Evolutionary conservation across 1,139 yeast species (phyloP), one percentile per base, ranked within the genome.

Genomic region (Hyphopichia buzzinii): DNA sequence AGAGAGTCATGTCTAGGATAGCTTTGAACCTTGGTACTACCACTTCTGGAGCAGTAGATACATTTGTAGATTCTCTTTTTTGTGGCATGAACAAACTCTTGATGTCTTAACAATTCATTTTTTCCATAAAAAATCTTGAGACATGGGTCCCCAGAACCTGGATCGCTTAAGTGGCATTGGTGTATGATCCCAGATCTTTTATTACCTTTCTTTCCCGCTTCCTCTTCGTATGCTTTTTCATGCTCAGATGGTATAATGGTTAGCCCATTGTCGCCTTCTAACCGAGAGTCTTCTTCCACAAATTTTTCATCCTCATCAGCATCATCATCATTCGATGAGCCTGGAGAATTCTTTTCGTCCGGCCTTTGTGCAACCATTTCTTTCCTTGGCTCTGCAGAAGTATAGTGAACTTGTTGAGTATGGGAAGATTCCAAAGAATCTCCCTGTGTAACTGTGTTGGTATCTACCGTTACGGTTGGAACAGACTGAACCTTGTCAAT

Each of bases 11-110:
- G 74, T 15, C 75, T 54, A 1, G 76, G 75, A 43, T 71, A 71
- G 44, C 72, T 63, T 44, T 67, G 74, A 1, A 67, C 63, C 41
- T 60, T 64, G n/a, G 58, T 49, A 14, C 21, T 24, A 4, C 68
- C 67, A 38, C 50, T 56, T 28, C 58, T 48, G n/a, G 64, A 50
- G 46, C 77, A 71, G 39, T 68, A 70, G 8, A 65, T 55, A 46
- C 77, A 71, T 42, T 66, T 64, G 50, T 64, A 71, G 8, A 70
- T 64, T 40, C 64, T 65, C 51, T 69, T 70, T 35, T 64, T 60
- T 15, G 74, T 67, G 12, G 75, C 76, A 52, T 71, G 77, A 16
- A 69, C 75, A 54, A 68, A 69, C 41, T 70, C 75, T 46, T 71
- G 74, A 48, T 71, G 77, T 38, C 75, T 54, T 30, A 66, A 52